Conservation (phyloP, 345 rosid species). For the Gossypioides kirkii region DNA sequence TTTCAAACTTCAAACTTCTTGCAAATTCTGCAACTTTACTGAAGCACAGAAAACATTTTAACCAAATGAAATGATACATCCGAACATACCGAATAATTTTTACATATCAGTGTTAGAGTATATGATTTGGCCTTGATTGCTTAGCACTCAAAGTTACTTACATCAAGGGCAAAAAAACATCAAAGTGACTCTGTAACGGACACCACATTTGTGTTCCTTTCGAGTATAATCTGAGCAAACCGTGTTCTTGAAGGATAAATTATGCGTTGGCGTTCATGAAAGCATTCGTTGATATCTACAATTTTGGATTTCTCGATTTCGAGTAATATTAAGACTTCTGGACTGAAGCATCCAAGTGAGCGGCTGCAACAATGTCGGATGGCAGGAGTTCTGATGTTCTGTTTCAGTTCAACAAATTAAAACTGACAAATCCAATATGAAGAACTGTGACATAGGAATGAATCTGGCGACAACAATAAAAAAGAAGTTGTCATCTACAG, state of each 20-base stretch:
- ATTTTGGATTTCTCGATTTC: neutral
- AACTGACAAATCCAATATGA: neutral
- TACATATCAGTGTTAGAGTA: no score
- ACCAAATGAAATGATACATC: no score
- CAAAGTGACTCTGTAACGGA: neutral
- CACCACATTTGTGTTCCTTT: neutral
- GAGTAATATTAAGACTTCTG: neutral
- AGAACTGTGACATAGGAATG: neutral
- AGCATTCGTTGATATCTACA: neutral
- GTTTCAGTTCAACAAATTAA: neutral
- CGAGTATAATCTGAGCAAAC: neutral
- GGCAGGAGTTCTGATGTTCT: neutral
- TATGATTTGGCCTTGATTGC: no score
- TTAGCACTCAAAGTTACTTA: no score
- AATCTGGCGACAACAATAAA: neutral
- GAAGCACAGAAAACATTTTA: no score
- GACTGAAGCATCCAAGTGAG: neutral
- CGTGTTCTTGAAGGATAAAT: neutral
- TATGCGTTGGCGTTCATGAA: neutral
- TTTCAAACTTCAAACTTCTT: no score
- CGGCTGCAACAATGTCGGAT: neutral
- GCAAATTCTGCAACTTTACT: no score
- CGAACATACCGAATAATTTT: no score
- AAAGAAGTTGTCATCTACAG: constrained; percentile 2
- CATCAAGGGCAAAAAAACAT: no score